These are phyloP conservation scores for Exophiala calicioides DNA, from an alignment of 2,329 filamentous ascomycete genomes.

Conservation along the genomic window DNA sequence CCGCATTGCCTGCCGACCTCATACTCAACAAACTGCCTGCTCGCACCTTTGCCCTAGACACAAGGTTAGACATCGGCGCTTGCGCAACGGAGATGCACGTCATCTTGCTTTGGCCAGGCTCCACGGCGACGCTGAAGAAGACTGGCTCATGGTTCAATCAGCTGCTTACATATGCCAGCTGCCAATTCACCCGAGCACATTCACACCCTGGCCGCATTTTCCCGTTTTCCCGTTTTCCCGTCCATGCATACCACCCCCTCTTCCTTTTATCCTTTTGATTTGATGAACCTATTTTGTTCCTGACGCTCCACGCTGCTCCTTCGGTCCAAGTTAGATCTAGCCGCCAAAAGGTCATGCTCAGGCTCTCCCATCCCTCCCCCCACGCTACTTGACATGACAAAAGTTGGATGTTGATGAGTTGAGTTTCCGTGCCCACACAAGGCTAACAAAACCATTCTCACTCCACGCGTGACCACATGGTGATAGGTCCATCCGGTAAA, in stretches of 20 bases:
- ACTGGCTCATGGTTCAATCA: neutral
- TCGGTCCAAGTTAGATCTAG: conserved; percentile 14
- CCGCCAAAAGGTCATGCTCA: neutral
- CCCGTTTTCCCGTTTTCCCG: neutral
- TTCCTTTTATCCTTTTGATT: conserved; percentile 16
- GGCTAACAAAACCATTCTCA: too few species aligned
- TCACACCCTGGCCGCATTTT: conserved; percentile 1
- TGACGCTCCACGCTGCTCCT: conserved; percentile 11
- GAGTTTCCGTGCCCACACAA: conserved; percentile 8
- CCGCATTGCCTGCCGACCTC: too few species aligned
- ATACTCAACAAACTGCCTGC: too few species aligned
- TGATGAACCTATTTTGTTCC: conserved; percentile 15
- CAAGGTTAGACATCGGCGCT: conserved; percentile 6
- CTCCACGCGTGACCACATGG: too few species aligned
- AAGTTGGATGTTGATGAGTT: too few species aligned
- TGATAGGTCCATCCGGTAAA: too few species aligned
- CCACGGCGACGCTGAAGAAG: neutral
- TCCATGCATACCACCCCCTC: conserved; percentile 9
- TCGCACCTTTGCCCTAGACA: neutral
- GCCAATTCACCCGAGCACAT: conserved; percentile 1
- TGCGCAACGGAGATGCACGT: conserved; percentile 18
- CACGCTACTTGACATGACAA: conserved; percentile 18
- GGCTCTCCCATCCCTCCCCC: conserved; percentile 14
- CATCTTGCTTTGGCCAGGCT: conserved; percentile 6
- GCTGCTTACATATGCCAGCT: neutral